Evolutionary conservation across 176 grass and related monocot species (phyloP), one percentile per base, ranked within the genome.

Genomic region (Aegilops sharonensis): DNA sequence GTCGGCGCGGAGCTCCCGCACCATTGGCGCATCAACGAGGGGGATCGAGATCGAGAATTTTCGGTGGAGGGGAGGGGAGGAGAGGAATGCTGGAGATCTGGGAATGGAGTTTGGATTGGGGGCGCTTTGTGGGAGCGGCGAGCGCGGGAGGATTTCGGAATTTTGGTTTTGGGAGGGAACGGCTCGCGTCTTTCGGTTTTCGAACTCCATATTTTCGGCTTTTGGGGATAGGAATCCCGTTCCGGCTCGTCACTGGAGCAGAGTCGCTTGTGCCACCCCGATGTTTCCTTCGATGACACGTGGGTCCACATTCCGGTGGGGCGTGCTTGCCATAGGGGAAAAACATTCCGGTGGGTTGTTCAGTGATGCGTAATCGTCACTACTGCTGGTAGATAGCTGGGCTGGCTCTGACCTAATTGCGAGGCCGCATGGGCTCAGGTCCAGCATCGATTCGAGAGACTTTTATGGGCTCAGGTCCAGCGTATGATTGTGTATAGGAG

Each of bases 1-100:
- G 68, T 94, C 92, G 66, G 82, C 60, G 31, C 70, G 81, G 20
- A 89, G 84, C 78, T 90, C 88, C 23, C 90, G 93, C 74, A 97
- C 92, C 92, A 94, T 94, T 2, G 66, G 36, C 68, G 76, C 30
- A 84, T 77, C 73, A 80, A 72, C 59, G 70, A 0, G 27, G 89
- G 23, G 88, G 56, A 8, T 87, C 90, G 86, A 87, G 72, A 89
- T 34, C 84, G 88, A 54, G 81, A 34, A 56, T 34, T 77, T 32
- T 32, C 15, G 73, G 14, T n/a, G 90, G 87, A 57, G 90, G 88
- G 75, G 30, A 21, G 20, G 7, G 72, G 7, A 0, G 37, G 40
- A 27, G 45, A 25, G 47, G 72, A 76, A 52, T 76, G 72, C 8
- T 76, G 7, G 43, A 77, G 75, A 78, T 78, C 52, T 78, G 75